Percentiles rank a stretch among this genome's conserved stretches.
Evolutionary conservation across 352 stramenopile genomes (phyloP).

Genomic region (Paralagenidium karlingii): DNA sequence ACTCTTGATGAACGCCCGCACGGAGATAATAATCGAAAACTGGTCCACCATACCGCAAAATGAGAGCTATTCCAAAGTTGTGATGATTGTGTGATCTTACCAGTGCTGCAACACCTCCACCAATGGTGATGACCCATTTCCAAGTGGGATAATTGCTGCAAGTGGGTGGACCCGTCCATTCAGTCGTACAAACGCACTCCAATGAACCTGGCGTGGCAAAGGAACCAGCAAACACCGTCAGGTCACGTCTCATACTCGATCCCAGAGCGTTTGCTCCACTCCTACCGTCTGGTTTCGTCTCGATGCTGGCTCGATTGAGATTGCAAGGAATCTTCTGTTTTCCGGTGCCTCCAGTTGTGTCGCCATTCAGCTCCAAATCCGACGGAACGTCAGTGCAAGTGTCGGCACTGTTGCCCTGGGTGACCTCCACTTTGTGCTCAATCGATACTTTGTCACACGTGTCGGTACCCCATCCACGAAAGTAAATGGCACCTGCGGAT

Average conservation of each 20-base stretch:
- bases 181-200: constrained; percentile 17
- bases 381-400: not conserved
- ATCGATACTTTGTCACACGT: constrained; percentile 32
- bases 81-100: no score
- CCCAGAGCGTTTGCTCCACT: no score
- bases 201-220: no score
- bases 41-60: no score
- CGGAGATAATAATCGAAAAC: constrained; percentile 15
- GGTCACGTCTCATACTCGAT: no score
- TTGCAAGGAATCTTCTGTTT: not conserved
- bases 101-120: constrained; percentile 17
- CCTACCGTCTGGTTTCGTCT: not conserved
- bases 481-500: constrained; percentile 30
- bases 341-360: not conserved
- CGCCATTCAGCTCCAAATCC: not conserved
- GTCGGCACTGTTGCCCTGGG: not conserved
- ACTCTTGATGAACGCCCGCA: constrained; percentile 14
- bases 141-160: constrained; percentile 17
- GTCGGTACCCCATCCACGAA: constrained; percentile 46
- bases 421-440: constrained; percentile 30
- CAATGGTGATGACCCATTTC: constrained; percentile 26
- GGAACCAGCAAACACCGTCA: no score
- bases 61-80: no score
- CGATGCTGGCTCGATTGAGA: not conserved
- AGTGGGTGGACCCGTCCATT: constrained; percentile 15